phyloP scores from a whole-genome alignment of 1,139 yeast species.

The Lipomyces yarrowii region DNA sequence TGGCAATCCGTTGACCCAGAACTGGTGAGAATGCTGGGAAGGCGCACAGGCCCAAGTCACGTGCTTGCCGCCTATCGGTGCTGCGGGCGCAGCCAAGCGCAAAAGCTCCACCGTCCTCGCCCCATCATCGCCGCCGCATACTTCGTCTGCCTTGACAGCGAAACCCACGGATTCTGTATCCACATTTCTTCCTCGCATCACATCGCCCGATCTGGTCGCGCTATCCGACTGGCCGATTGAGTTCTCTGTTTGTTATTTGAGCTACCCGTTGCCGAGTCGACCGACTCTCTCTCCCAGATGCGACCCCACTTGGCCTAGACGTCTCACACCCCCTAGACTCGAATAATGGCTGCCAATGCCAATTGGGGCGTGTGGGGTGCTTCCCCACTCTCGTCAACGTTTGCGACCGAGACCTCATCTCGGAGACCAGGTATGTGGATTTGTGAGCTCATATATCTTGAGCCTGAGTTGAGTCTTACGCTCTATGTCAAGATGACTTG shows the following conservation, averaged over 20 bases:
- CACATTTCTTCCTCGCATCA: background rate
- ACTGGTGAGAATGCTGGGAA: background rate
- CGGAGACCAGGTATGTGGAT: conserved; percentile 8
- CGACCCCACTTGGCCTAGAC: background rate
- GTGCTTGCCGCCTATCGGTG: background rate
- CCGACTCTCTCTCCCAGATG: conserved; percentile 1
- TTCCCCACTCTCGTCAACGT: conserved; percentile 20
- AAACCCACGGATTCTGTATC: background rate
- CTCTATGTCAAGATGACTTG: conserved; percentile 18
- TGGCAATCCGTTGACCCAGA: background rate
- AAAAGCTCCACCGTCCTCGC: background rate
- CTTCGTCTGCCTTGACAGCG: background rate
- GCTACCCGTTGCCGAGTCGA: background rate
- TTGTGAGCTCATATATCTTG: background rate
- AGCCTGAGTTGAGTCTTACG: background rate
- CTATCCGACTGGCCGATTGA: background rate
- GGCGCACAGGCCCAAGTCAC: background rate
- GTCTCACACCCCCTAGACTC: background rate
- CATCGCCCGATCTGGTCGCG: background rate
- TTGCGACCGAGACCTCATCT: conserved; percentile 1
- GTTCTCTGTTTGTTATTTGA: background rate
- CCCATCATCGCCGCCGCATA: conserved; percentile 2
- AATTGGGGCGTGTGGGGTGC: conserved; percentile 32
- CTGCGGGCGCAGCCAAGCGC: conserved; percentile 1
- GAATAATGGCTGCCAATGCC: conserved; percentile 27